These are phyloP conservation scores for Chlamydomonas schloesseri DNA, from an alignment of 139 green algal genomes.

Conservation along the genomic window DNA sequence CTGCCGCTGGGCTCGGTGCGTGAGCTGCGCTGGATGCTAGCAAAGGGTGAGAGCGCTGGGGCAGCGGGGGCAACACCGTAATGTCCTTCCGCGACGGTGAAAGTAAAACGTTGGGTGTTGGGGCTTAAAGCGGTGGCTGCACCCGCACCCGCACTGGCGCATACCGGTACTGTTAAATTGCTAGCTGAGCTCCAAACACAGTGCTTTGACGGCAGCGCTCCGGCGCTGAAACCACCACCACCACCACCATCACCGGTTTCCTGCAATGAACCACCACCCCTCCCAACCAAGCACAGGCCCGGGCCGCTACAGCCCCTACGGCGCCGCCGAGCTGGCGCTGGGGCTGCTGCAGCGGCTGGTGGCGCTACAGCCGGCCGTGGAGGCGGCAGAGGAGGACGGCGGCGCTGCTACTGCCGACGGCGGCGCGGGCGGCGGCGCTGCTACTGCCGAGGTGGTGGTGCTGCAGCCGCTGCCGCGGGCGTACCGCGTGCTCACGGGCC, in stretches of 20 bases:
- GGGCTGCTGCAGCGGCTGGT: constrained; percentile 75
- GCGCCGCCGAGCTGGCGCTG: constrained; percentile 48
- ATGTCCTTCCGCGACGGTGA: too few species aligned
- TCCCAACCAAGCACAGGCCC: constrained; percentile 25
- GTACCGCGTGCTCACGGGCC: constrained; percentile 75
- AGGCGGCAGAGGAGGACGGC: constrained; percentile 41
- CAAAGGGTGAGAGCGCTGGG: constrained; percentile 17
- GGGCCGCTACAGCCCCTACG: constrained; percentile 42
- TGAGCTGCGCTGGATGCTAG: constrained; percentile 87
- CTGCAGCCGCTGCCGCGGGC: constrained; percentile 84
- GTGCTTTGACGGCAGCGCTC: too few species aligned
- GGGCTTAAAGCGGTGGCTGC: neutral
- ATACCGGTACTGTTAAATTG: too few species aligned
- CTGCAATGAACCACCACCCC: too few species aligned
- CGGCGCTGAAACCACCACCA: too few species aligned
- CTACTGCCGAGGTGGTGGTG: neutral
- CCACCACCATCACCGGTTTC: too few species aligned
- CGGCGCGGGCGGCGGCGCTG: too few species aligned
- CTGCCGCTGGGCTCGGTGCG: constrained; percentile 67
- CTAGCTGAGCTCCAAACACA: too few species aligned
- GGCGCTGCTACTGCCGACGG: too few species aligned
- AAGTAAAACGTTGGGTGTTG: too few species aligned
- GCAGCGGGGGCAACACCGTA: neutral
- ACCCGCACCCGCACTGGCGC: too few species aligned
- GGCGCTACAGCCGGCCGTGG: constrained; percentile 71